Conservation (phyloP, 495 filamentous ascomycete species). For the Podospora conica region DNA sequence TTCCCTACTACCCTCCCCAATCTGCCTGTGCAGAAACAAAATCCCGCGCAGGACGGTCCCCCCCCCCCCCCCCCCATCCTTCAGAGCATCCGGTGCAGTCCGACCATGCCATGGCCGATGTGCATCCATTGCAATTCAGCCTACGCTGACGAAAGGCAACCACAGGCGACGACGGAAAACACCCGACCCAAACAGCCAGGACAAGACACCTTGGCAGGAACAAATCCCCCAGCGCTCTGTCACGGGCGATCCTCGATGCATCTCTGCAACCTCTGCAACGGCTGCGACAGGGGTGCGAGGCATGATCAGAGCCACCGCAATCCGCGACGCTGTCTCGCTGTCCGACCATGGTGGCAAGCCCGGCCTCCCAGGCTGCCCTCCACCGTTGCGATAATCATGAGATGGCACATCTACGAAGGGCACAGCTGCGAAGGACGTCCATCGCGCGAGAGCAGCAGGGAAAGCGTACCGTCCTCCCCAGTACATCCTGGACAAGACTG, state of each 20-base stretch:
- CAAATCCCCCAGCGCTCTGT: neutral
- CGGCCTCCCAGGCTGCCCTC: too few relatives aligned
- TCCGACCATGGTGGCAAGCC: neutral
- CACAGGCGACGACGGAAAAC: neutral
- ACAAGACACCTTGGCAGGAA: neutral
- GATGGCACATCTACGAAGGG: neutral
- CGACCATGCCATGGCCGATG: constrained; percentile 5
- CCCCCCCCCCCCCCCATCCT: neutral
- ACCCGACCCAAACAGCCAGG: neutral
- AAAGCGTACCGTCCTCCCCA: neutral
- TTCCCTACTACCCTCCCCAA: neutral
- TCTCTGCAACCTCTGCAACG: neutral
- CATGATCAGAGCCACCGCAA: neutral
- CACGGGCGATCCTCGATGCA: neutral
- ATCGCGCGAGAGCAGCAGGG: neutral
- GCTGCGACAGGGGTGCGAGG: neutral
- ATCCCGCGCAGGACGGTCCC: constrained; percentile 7
- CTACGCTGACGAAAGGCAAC: constrained; percentile 1
- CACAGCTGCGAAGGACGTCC: neutral
- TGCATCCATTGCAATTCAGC: constrained; percentile 15
- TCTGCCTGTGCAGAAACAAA: neutral
- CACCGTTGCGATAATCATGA: neutral
- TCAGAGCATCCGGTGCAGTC: neutral
- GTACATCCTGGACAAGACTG: neutral
- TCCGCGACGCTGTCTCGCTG: neutral